Conservation (phyloP, 2,329 filamentous ascomycete genomes). For the Paecilomyces niveus region DNA sequence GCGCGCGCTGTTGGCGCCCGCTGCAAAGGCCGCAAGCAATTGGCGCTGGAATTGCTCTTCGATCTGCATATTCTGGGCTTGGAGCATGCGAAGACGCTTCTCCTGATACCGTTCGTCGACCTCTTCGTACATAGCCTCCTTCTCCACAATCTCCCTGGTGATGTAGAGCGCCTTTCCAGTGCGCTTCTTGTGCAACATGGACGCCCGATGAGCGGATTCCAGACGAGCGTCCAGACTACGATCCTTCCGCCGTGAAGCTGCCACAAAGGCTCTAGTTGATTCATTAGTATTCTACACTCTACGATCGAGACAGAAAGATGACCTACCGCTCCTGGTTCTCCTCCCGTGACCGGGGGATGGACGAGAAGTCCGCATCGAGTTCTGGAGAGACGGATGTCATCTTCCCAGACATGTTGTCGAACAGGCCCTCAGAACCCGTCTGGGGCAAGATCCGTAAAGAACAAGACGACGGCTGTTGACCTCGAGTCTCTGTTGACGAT, state of each 20-base stretch:
- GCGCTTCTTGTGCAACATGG: slow-evolving; percentile 81
- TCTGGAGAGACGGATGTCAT: slow-evolving; percentile 17
- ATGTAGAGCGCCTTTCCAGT: slow-evolving; percentile 78
- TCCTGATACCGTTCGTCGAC: slow-evolving; percentile 66
- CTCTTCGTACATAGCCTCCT: slow-evolving; percentile 95
- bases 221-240: slow-evolving; percentile 80
- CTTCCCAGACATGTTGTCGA: background rate
- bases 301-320: background rate
- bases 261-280: slow-evolving; percentile 69
- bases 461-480: background rate
- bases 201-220: slow-evolving; percentile 79
- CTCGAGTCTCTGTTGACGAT: background rate
- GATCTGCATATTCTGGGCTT: slow-evolving; percentile 30
- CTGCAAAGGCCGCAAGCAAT: slow-evolving; percentile 27
- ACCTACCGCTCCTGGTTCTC: slow-evolving; percentile 41
- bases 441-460: background rate
- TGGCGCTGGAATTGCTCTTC: slow-evolving; percentile 31
- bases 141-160: slow-evolving; percentile 76
- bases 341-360: slow-evolving; percentile 31
- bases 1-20: slow-evolving; percentile 11
- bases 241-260: slow-evolving; percentile 79
- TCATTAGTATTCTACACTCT: slow-evolving; percentile 9
- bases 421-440: background rate
- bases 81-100: slow-evolving; percentile 32
- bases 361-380: slow-evolving; percentile 23